Evolutionary conservation across 108 stramenopile genomes (phyloP).

Genomic region (Seminavis robusta): DNA sequence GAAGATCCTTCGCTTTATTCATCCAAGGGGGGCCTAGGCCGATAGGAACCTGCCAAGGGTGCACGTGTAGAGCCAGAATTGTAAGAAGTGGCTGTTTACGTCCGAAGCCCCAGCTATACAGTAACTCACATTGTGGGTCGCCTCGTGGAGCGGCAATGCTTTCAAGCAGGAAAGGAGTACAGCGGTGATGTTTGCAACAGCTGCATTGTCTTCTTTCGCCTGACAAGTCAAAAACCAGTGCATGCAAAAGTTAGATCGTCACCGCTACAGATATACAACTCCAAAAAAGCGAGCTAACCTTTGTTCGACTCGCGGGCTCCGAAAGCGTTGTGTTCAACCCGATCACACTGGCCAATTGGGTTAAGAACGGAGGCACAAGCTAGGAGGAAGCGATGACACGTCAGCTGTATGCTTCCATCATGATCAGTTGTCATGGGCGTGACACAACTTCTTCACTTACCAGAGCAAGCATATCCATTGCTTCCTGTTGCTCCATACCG

Average conservation of each 20-base stretch:
- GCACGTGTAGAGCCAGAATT: no score
- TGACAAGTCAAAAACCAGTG: constrained; percentile 4
- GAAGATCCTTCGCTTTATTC: constrained; percentile 69
- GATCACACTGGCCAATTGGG: constrained; percentile 15
- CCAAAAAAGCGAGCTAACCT: constrained; percentile 11
- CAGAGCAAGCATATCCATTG: constrained; percentile 70
- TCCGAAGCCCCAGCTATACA: no score
- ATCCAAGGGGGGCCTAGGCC: constrained; percentile 86
- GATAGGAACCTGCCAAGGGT: no score
- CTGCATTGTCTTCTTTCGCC: constrained; percentile 55
- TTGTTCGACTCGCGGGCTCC: constrained; percentile 38
- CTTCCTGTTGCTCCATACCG: constrained; percentile 68
- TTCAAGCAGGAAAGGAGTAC: constrained; percentile 71
- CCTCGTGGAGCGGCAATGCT: constrained; percentile 71
- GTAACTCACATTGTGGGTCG: constrained; percentile 71
- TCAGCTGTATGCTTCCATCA: constrained; percentile 16
- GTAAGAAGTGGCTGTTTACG: no score
- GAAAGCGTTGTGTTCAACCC: constrained; percentile 38
- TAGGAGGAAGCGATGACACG: background rate
- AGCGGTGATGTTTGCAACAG: constrained; percentile 59
- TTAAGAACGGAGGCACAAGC: constrained; percentile 10
- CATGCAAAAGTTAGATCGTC: background rate
- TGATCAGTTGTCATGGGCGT: constrained; percentile 21
- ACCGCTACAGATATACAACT: background rate
- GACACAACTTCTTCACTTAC: constrained; percentile 29